A percentile compares a stretch with the other conserved stretches of the same genome.
Evolutionary conservation across 768 basidiomycete genomes (phyloP).

Genomic region (Mrakia gelida): DNA sequence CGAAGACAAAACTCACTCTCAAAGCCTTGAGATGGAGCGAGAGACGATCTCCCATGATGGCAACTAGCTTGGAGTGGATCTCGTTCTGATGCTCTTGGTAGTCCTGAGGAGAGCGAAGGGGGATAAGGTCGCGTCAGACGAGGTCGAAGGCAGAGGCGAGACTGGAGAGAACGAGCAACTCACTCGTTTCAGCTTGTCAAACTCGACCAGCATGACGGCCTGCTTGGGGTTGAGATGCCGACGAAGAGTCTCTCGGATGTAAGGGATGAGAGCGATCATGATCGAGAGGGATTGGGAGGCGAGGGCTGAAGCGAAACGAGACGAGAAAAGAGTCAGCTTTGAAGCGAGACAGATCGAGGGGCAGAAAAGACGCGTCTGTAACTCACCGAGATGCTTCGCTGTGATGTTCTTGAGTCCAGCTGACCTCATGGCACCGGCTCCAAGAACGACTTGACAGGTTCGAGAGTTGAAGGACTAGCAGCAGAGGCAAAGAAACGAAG

Average conservation of each 20-base stretch:
- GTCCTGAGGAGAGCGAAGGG: slow-evolving; percentile 54
- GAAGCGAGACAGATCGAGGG: background rate
- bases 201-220: slow-evolving; percentile 94
- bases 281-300: slow-evolving; percentile 95
- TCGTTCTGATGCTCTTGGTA: slow-evolving; percentile 99
- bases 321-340: background rate
- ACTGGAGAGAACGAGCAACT: slow-evolving; percentile 39
- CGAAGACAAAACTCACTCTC: slow-evolving; percentile 52
- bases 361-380: background rate
- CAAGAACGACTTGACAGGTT: slow-evolving; percentile 95
- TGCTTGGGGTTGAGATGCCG: slow-evolving; percentile 90
- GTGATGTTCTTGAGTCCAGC: slow-evolving; percentile 98
- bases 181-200: slow-evolving; percentile 95
- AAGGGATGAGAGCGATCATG: slow-evolving; percentile 88
- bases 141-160: background rate
- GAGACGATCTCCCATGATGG: slow-evolving; percentile 95
- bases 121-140: background rate
- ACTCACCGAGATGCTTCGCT: slow-evolving; percentile 86
- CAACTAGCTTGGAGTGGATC: slow-evolving; percentile 93
- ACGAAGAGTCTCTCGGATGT: slow-evolving; percentile 89
- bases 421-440: slow-evolving; percentile 97
- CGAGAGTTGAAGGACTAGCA: slow-evolving; percentile 85
- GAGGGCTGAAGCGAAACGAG: slow-evolving; percentile 56
- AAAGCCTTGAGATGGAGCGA: slow-evolving; percentile 77
- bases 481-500: background rate